Base-by-base conservation (phyloP, 139 green algal species). In the Astrephomene gubernaculifera region DNA sequence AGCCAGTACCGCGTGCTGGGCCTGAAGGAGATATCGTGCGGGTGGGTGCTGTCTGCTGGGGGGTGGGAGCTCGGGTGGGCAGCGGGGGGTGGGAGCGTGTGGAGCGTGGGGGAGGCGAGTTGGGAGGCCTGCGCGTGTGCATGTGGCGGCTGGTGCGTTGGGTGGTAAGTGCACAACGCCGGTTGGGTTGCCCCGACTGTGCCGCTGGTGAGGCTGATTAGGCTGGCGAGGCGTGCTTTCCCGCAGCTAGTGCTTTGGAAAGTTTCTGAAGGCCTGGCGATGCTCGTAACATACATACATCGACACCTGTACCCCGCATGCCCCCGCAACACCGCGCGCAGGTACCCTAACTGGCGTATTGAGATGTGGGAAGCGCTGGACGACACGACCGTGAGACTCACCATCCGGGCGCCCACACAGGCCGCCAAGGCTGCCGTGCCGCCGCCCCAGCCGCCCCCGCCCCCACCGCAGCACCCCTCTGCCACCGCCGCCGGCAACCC, bases 1-100 rank as follows among this genome's bases (percentile, higher is more conserved):
- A 85, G 73, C 65, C 81, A 89, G 41, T 89, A 81, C 65, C 84
- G 84, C 1, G 73, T 89, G 49, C 84, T 86, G 57, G 84, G 75
- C 0, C 72, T 89, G 39, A 89, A 89, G 74, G 79, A 86, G 35
- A 19, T 84, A 3, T 84, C 79, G 0, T 86, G 79, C 79, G 43
- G 79, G 79, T 86, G 63, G 35, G 76, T 3, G 49, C n/a, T 27
- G 49, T 6, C 17, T 14, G 57, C 19, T 33, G 57, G 17, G 17
- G 57, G 49, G 49, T 25, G 17, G 17, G 57, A 22, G 57, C 57
- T 22, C 19, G 57, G 57, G 19, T 33, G 57, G 57, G 19, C 57
- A 33, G 57, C 19, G 57, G 19, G 57, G 24, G 57, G 57, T 65
- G 6, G 57, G 57, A 65, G 49, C 17, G 12, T 12, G 49, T 17